A percentile compares a stretch with the other conserved stretches of the same genome.
phyloP scores from a whole-genome alignment of 345 rosid genomes.

The Sisymbrium irio region DNA sequence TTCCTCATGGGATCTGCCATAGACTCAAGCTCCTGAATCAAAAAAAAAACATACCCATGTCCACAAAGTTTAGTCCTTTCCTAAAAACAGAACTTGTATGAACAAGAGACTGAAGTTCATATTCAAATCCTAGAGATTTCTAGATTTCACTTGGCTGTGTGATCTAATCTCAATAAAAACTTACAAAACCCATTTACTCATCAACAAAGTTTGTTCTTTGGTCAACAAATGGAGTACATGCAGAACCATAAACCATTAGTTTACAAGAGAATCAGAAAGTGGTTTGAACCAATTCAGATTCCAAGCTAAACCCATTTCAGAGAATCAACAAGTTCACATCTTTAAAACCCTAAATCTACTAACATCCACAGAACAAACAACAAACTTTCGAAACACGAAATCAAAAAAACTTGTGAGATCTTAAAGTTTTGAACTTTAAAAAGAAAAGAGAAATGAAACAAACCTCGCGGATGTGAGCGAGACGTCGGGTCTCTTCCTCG shows the following conservation, averaged over 20 bases:
- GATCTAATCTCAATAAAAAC: neutral
- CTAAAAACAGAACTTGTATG: neutral
- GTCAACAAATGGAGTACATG: conserved; percentile 6
- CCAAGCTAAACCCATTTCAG: neutral
- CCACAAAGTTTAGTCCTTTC: neutral
- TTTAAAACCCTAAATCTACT: conserved; percentile 12
- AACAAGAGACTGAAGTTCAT: neutral
- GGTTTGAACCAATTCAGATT: neutral
- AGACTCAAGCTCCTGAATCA: conserved; percentile 76
- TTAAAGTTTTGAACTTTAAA: neutral
- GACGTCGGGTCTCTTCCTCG: conserved; percentile 76
- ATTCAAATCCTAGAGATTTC: neutral
- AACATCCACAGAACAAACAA: too few relatives aligned
- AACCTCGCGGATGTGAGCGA: conserved; percentile 87
- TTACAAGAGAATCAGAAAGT: neutral
- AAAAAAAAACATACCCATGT: conserved; percentile 4
- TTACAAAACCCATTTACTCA: neutral
- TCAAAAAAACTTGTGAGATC: conserved; percentile 1
- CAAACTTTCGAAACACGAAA: too few relatives aligned
- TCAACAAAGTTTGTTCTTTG: neutral
- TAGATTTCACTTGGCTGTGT: neutral
- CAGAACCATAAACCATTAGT: neutral
- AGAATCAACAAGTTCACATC: conserved; percentile 20
- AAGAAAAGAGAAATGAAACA: neutral
- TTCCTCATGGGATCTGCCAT: conserved; percentile 97